phyloP scores from a whole-genome alignment of 1,139 yeast species.

The Suhomyces maxii region DNA sequence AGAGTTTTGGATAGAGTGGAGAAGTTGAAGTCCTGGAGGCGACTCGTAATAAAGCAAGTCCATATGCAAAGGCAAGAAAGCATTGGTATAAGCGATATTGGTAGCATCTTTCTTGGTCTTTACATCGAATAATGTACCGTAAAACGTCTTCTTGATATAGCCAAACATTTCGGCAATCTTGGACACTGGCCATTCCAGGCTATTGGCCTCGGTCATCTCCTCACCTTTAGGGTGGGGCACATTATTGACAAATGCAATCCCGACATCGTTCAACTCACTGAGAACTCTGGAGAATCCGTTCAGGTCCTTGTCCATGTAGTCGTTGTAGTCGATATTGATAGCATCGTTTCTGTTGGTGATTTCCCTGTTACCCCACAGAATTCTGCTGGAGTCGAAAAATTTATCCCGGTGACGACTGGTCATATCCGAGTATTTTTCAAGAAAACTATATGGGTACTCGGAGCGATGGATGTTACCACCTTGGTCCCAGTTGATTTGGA shows the following conservation, averaged over 20 bases:
- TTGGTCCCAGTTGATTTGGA: conserved; percentile 58
- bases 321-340: conserved; percentile 37
- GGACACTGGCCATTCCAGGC: conserved; percentile 41
- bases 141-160: conserved; percentile 70
- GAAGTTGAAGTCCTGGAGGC: conserved; percentile 78
- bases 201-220: conserved; percentile 29
- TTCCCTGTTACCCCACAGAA: conserved; percentile 41
- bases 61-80: conserved; percentile 75
- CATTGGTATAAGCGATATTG: conserved; percentile 72
- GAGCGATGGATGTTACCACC: conserved; percentile 37
- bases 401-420: conserved; percentile 31
- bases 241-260: conserved; percentile 56
- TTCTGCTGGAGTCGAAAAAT: conserved; percentile 35
- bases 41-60: conserved; percentile 78
- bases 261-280: conserved; percentile 53
- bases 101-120: conserved; percentile 58
- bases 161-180: conserved; percentile 63
- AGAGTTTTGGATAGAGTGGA: conserved; percentile 65
- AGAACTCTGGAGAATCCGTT: conserved; percentile 41
- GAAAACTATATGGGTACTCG: conserved; percentile 47
- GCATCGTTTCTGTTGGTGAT: conserved; percentile 19
- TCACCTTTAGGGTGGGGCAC: conserved; percentile 43
- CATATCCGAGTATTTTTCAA: conserved; percentile 43
- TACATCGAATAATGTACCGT: conserved; percentile 75
- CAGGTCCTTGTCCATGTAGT: conserved; percentile 38